These are phyloP conservation scores for Leccinum variabile DNA, from an alignment of 1,284 basidiomycete species.

Conservation along the genomic window DNA sequence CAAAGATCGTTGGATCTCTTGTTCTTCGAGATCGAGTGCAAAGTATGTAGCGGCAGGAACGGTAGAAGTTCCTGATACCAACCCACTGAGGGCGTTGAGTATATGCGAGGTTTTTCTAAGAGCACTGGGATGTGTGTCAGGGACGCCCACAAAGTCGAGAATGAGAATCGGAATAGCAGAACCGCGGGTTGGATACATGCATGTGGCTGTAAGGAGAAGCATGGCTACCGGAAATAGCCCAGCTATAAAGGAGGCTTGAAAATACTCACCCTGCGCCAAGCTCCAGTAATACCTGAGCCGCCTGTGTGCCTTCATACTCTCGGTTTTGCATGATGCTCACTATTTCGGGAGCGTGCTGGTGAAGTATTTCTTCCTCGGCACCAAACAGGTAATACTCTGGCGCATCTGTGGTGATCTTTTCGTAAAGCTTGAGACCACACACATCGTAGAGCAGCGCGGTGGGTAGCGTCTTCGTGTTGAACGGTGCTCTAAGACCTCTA, in stretches of 20 bases:
- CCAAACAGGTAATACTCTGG: slow-evolving; percentile 89
- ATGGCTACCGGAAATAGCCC: background rate
- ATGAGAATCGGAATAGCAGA: background rate
- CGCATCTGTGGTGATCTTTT: slow-evolving; percentile 78
- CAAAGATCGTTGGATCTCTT: slow-evolving; percentile 84
- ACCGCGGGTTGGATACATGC: background rate
- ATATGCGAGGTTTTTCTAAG: slow-evolving; percentile 91
- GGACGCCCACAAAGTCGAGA: background rate
- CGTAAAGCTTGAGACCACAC: slow-evolving; percentile 79
- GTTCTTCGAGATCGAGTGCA: slow-evolving; percentile 89
- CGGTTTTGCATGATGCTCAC: slow-evolving; percentile 71
- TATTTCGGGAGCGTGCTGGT: slow-evolving; percentile 61
- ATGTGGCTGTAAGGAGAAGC: background rate
- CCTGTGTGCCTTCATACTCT: slow-evolving; percentile 42
- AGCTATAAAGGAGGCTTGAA: background rate
- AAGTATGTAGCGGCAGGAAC: slow-evolving; percentile 78
- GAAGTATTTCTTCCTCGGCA: slow-evolving; percentile 73
- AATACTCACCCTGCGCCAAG: slow-evolving; percentile 81
- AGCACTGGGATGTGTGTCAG: slow-evolving; percentile 51
- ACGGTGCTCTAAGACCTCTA: slow-evolving; percentile 53
- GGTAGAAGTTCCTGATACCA: slow-evolving; percentile 38
- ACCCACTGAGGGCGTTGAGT: slow-evolving; percentile 69
- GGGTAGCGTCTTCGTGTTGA: slow-evolving; percentile 67
- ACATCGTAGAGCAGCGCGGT: slow-evolving; percentile 90
- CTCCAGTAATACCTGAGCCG: slow-evolving; percentile 67